These are phyloP conservation scores for Papiliotrema fonsecae DNA, from an alignment of 1,284 basidiomycete genomes.

Conservation along the genomic window DNA sequence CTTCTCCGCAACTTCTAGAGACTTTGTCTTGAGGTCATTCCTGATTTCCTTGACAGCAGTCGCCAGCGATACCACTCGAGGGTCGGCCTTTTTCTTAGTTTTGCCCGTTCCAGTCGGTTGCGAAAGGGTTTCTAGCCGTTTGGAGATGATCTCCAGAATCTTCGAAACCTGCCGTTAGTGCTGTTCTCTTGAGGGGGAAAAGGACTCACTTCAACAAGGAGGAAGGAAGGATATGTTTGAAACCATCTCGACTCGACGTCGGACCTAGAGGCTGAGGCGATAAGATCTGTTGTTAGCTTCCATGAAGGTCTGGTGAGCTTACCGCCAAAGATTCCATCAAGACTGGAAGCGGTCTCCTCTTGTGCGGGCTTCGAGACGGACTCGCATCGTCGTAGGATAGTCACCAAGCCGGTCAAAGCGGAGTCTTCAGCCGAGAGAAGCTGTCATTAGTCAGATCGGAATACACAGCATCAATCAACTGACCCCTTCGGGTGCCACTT, in stretches of 20 bases:
- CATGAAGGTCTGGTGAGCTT: no score
- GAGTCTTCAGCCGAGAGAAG: no score
- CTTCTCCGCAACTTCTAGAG: conserved; percentile 7
- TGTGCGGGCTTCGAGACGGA: no score
- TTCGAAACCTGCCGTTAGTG: neutral
- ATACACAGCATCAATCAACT: neutral
- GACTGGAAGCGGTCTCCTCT: no score
- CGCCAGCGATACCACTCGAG: conserved; percentile 9
- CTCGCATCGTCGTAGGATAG: no score
- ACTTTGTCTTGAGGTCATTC: conserved; percentile 7
- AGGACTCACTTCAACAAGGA: conserved; percentile 9
- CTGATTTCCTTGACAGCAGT: conserved; percentile 6
- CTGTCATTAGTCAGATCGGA: neutral
- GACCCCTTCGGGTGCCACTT: neutral
- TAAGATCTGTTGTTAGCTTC: neutral
- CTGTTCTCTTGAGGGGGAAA: neutral
- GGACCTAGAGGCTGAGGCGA: neutral
- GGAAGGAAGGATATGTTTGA: neutral
- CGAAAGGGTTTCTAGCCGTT: neutral
- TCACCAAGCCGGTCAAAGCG: no score
- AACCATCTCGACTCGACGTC: neutral
- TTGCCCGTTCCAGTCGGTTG: conserved; percentile 8
- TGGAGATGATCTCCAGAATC: conserved; percentile 6
- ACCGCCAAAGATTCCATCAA: no score
- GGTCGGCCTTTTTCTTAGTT: conserved; percentile 6